Evolutionary conservation across 345 rosid genomes (phyloP), one percentile per base, ranked within the genome.

Genomic region (Hevea brasiliensis): DNA sequence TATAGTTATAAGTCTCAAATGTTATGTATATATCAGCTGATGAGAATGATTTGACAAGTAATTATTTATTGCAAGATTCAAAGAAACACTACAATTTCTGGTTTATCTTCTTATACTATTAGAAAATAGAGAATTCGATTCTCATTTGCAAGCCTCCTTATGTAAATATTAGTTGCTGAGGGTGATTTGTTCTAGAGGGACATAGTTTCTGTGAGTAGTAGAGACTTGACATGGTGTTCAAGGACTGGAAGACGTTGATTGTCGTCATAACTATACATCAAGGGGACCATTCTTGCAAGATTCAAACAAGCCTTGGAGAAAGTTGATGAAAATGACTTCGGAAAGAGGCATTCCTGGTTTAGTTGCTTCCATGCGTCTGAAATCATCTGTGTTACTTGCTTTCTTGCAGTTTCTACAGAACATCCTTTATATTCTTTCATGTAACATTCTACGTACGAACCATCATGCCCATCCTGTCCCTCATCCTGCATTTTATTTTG

Each of bases 371-470:
- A 90, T 26, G 83, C 81, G 3, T 87, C 70, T 3, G 84, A 75
- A 79, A 88, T 88, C 80, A 83, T 74, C 0, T 37, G 10, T 7
- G 24, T 29, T 18, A 81, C 89, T 47, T 67, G 76, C 21, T 72
- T 75, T 66, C 82, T 61, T 3, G 82, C 92, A 3, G 27, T 80
- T 44, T 79, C 89, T 5, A 40, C 62, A 0, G 79, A 70, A 59
- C 67, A 40, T 20, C 72, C 84, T 70, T 55, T 50, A n/a, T 81
- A 40, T 56, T 89, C 86, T 26, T 83, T 83, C 74, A 77, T 71
- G 81, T 84, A 86, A 71, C 83, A 91, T 41, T 87, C 86, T 54
- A 91, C 8, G 24, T 79, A 89, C 14, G 93, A 89, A 21, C 90
- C 92, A 70, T 87, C 97, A 18, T 75, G 29, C 0, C 89, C 93